phyloP scores from a whole-genome alignment of 306 rosid genomes.

The Vigna trinervia region DNA sequence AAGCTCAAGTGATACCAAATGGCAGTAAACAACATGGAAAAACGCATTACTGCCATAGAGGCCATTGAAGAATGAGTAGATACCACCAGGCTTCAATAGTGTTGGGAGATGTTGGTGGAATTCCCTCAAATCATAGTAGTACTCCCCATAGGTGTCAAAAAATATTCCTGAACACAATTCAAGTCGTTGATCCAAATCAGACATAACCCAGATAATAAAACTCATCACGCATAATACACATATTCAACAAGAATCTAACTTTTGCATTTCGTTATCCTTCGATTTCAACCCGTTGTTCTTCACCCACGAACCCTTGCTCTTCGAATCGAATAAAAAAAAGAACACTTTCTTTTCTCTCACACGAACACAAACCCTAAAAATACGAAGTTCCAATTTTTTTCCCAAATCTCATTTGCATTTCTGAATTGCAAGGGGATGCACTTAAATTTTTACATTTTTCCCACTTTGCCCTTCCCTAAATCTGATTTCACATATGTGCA shows the following conservation, averaged over 20 bases:
- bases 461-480: too few species aligned
- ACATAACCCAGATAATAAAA: background rate
- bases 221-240: slow-evolving; percentile 20
- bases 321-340: too few species aligned
- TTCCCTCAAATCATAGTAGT: slow-evolving; percentile 85
- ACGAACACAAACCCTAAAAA: too few species aligned
- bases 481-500: too few species aligned
- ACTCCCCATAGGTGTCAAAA: slow-evolving; percentile 96
- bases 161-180: slow-evolving; percentile 75
- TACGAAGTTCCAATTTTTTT: too few species aligned
- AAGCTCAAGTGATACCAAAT: slow-evolving; percentile 85
- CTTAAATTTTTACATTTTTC: too few species aligned
- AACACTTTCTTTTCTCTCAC: too few species aligned
- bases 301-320: too few species aligned
- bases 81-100: slow-evolving; percentile 81
- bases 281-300: too few species aligned
- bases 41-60: slow-evolving; percentile 94
- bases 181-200: slow-evolving; percentile 19
- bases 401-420: too few species aligned
- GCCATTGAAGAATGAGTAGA: slow-evolving; percentile 93
- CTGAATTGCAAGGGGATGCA: too few species aligned
- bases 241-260: background rate
- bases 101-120: slow-evolving; percentile 86
- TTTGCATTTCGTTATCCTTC: too few species aligned
- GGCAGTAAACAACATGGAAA: slow-evolving; percentile 93